phyloP scores from a whole-genome alignment of 306 rosid genomes.

The Citrullus colocynthis region DNA sequence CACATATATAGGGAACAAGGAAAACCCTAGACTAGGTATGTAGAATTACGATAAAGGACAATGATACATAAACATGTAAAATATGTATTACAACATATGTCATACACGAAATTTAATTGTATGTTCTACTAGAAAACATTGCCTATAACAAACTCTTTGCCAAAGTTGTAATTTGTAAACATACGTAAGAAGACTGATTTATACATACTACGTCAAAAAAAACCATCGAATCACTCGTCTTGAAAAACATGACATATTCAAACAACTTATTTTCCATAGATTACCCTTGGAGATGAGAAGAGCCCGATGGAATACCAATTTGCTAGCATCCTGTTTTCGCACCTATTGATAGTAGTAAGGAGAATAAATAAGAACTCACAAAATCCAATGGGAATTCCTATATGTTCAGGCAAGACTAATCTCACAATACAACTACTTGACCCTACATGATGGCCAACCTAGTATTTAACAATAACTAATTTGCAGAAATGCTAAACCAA shows the following conservation, averaged over 20 bases:
- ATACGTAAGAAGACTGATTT: not conserved
- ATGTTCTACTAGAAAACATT: not conserved
- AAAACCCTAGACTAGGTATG: too few species aligned
- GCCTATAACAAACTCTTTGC: not conserved
- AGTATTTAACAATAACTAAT: not conserved
- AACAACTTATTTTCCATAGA: not conserved
- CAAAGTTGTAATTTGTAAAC: not conserved
- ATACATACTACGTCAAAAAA: not conserved
- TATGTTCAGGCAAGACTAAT: not conserved
- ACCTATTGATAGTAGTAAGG: slow-evolving; percentile 7
- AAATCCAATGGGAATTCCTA: not conserved
- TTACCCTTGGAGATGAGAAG: slow-evolving; percentile 12
- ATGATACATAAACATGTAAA: too few species aligned
- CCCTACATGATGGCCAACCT: not conserved
- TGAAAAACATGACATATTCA: not conserved
- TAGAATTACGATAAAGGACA: too few species aligned
- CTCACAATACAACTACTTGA: not conserved
- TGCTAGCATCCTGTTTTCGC: slow-evolving; percentile 9
- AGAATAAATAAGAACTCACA: not conserved
- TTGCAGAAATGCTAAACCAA: not conserved
- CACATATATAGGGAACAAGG: too few species aligned
- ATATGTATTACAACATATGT: not conserved
- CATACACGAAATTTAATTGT: not conserved
- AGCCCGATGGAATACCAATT: slow-evolving; percentile 1
- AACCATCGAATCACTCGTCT: not conserved